Evolutionary conservation across 1,284 basidiomycete species (phyloP), one percentile per base, ranked within the genome.

Genomic region (Ceratobasidium papillatum): DNA sequence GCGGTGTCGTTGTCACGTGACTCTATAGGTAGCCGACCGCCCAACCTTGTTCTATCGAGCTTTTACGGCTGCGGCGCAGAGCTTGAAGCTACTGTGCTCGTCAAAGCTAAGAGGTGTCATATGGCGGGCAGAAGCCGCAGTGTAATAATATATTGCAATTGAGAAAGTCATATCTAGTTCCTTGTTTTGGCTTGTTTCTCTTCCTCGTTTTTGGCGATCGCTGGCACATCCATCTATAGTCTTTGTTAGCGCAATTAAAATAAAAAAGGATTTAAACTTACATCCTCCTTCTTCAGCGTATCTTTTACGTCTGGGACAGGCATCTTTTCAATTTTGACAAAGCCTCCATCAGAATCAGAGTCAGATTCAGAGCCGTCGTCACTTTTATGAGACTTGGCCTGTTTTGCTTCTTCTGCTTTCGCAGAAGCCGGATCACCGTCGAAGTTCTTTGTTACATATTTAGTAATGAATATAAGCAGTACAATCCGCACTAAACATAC

Each of bases 361-460:
- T 49, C 63, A 22, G 66, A 58, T 19, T 58, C 51, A 12, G 45
- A 47, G 41, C 8, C 22, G 14, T 25, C 41, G 30, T 27, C 22
- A n/a, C 32, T 52, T 30, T 61, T 49, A 14, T 56, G 32, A 36
- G 68, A 61, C 25, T 30, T 45, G 45, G 56, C 11, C 22, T 32
- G n/a, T 32, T 72, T 72, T 12, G 54, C 56, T 51, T 72, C 68
- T 32, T 56, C 54, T 17, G 68, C 54, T 61, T 72, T 72, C 12
- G 68, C 68, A 17, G 56, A 47, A 2, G 68, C 56, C n/a, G 68
- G 68, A n/a, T 72, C 68, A n/a, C 54, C 54, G 19, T 72, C 68
- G 14, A 32, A 52, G 47, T 72, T 59, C 68, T 72, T 3, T 11
- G 14, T 72, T 43, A 25, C 17, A 45, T 58, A 19, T 3, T 27